Evolutionary conservation across 345 rosid species (phyloP).

Genomic region (Camelina sativa): DNA sequence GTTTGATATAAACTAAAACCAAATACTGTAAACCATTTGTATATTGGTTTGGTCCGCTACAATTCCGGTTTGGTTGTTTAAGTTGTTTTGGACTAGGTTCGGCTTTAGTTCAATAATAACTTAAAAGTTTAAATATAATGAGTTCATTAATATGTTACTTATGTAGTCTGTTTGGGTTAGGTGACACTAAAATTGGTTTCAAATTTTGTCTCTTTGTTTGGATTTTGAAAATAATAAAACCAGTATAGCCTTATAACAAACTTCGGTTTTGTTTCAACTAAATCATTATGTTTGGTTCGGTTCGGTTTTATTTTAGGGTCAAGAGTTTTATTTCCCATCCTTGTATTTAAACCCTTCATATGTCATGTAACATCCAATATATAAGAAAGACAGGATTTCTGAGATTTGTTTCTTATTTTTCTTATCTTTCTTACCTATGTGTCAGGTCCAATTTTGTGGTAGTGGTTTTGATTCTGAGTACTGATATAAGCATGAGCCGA

Average conservation of each 20-base stretch:
- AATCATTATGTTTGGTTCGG: neutral
- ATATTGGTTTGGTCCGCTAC: neutral
- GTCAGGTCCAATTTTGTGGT: conserved; percentile 70
- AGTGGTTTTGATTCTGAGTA: conserved; percentile 53
- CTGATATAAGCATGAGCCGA: conserved; percentile 74
- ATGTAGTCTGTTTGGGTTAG: neutral
- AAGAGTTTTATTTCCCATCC: too few species aligned
- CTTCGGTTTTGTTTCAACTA: neutral
- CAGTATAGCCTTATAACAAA: neutral
- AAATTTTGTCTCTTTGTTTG: neutral
- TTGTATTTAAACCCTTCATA: too few species aligned
- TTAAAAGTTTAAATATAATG: neutral
- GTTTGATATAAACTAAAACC: neutral
- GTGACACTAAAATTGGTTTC: neutral
- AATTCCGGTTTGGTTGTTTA: neutral
- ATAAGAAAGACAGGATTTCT: too few species aligned
- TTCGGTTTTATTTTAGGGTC: neutral
- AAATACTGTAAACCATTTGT: neutral
- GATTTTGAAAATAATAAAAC: neutral
- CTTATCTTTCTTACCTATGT: neutral
- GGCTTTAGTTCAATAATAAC: neutral
- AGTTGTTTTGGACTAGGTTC: neutral
- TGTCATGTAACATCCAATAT: too few species aligned
- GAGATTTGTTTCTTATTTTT: neutral
- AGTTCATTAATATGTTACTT: neutral